Conservation (phyloP, 768 basidiomycete species). For the Trichaptum fuscoviolaceum region DNA sequence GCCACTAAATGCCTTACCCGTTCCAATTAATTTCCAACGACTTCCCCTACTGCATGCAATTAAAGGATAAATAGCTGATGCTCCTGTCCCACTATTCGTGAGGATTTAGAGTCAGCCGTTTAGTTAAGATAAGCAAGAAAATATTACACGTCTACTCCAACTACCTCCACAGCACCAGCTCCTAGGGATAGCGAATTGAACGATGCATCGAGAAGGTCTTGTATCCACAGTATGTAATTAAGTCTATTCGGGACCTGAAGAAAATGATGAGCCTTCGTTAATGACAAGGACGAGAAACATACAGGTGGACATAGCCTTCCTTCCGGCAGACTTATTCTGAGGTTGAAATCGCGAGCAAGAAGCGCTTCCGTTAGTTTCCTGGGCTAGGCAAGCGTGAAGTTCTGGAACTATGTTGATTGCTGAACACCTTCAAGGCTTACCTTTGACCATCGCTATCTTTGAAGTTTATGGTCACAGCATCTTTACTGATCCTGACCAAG, state of each 20-base stretch:
- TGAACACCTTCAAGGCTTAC: slow-evolving; percentile 28
- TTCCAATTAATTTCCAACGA: slow-evolving; percentile 59
- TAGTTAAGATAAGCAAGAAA: not conserved
- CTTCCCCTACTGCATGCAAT: slow-evolving; percentile 52
- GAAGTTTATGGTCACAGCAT: slow-evolving; percentile 60
- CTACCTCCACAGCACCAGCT: slow-evolving; percentile 8
- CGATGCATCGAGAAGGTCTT: slow-evolving; percentile 52
- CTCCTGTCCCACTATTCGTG: slow-evolving; percentile 75
- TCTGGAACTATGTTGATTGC: not conserved
- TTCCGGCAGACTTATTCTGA: slow-evolving; percentile 55
- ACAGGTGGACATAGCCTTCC: slow-evolving; percentile 88
- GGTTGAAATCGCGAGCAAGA: slow-evolving; percentile 64
- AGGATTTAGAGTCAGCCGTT: not conserved
- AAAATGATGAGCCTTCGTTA: not conserved
- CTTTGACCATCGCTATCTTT: slow-evolving; percentile 64
- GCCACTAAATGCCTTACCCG: slow-evolving; percentile 41
- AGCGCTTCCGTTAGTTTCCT: slow-evolving; percentile 80
- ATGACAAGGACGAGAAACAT: slow-evolving; percentile 19
- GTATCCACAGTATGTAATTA: slow-evolving; percentile 84
- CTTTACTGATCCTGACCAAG: slow-evolving; percentile 18
- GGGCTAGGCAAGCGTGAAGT: slow-evolving; percentile 14
- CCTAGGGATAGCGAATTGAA: slow-evolving; percentile 11
- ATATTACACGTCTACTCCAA: slow-evolving; percentile 73
- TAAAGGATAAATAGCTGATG: slow-evolving; percentile 85
- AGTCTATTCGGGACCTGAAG: slow-evolving; percentile 73